Evolutionary conservation across 1,284 basidiomycete species (phyloP), one percentile per base, ranked within the genome.

Genomic region (Anthracocystis panici-leucophaei): DNA sequence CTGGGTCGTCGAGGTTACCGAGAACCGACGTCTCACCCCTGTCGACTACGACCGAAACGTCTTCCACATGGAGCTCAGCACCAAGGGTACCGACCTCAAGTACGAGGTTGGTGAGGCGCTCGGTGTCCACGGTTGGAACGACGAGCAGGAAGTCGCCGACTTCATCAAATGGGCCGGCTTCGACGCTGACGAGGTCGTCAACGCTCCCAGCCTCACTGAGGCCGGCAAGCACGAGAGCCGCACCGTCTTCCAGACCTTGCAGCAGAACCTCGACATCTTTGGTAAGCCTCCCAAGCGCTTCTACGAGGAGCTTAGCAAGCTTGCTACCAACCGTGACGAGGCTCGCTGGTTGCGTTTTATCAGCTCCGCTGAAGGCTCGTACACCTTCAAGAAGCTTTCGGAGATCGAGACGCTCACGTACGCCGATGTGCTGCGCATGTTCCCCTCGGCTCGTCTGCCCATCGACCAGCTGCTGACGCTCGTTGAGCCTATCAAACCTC

Each of bases 121-220:
- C 45, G 96, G 96, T 60, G 89, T 99, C 51, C 94, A 99, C 86
- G 97, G 97, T 41, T 98, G 95, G 95, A 99, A 99, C 86, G 95
- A 99, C 85, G 90, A 90, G 48, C 86, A 90, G 56, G 96, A 99
- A 78, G 93, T 97, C 8, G 86, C 90, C 51, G 91, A 94, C 65
- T 99, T 99, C 87, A 94, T 95, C 86, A 77, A 87, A 23, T 97
- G 93, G 94, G 97, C 95, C 86, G 94, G 93, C 53, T 90, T 93
- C 60, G 91, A 95, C 82, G 91, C 93, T 5, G 88, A 92, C 75
- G 90, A 90, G 52, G 88, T 98, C 64, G 88, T 99, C 82, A 93
- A 92, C 40, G 91, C 96, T 65, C 92, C 94, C 51, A 81, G 82
- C 40, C 87, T 91, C 87, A 74, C 70, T 41, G 75, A 85, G 65